A percentile compares a stretch with the other conserved stretches of the same genome.
These are phyloP conservation scores for Starmerella asiatica DNA, from an alignment of 805 yeast species.

Conservation along the genomic window DNA sequence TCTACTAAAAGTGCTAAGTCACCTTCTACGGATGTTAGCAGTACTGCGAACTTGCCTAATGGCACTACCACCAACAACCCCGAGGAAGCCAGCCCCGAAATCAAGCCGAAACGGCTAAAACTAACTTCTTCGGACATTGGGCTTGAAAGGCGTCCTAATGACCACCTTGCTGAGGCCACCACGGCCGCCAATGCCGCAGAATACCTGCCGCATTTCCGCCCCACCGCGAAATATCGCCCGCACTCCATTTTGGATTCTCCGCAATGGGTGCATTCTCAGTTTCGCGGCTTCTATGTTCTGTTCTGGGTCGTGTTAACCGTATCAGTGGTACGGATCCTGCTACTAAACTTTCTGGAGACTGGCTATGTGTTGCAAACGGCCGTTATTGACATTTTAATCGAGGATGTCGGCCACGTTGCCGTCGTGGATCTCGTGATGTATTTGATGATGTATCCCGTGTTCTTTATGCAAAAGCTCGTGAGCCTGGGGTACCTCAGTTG, in stretches of 20 bases:
- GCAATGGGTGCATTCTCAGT: conserved; percentile 27
- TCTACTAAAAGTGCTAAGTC: too few relatives aligned
- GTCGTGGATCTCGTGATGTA: conserved; percentile 68
- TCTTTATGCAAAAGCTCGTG: conserved; percentile 44
- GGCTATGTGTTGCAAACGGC: conserved; percentile 39
- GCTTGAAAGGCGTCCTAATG: neutral
- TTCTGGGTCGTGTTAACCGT: conserved; percentile 25
- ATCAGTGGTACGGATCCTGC: conserved; percentile 31
- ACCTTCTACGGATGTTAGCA: too few relatives aligned
- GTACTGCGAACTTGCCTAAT: too few relatives aligned
- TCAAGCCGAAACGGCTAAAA: neutral
- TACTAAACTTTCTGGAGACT: conserved; percentile 38
- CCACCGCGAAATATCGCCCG: conserved; percentile 17
- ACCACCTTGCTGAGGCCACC: neutral
- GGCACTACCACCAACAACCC: too few relatives aligned
- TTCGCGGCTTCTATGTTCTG: conserved; percentile 69
- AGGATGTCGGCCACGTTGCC: conserved; percentile 55
- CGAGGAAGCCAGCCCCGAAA: too few relatives aligned
- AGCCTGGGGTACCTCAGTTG: conserved; percentile 39
- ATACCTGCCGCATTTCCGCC: conserved; percentile 15
- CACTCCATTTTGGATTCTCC: conserved; percentile 24
- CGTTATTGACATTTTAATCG: conserved; percentile 43
- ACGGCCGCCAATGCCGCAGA: neutral
- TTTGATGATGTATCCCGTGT: conserved; percentile 46
- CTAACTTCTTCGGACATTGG: neutral